phyloP scores from a whole-genome alignment of 805 yeast genomes.

The Ogataea haglerorum region DNA sequence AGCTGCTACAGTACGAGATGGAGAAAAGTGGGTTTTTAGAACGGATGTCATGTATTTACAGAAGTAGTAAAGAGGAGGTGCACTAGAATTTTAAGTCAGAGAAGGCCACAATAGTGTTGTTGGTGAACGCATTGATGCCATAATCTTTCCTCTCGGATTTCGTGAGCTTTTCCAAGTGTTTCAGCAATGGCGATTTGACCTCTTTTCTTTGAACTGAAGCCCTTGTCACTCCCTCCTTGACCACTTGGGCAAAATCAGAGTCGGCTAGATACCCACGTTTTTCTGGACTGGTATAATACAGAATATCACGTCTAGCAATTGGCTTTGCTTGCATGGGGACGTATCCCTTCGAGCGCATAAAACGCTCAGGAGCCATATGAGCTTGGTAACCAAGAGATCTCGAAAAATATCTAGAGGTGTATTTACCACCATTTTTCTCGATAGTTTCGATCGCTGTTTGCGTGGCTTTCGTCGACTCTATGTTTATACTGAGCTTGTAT shows the following conservation, averaged over 20 bases:
- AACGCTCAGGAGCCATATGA: conserved; percentile 71
- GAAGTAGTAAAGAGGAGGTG: not conserved
- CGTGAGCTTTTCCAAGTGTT: conserved; percentile 20
- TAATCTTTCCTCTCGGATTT: conserved; percentile 5
- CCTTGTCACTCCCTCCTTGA: conserved; percentile 21
- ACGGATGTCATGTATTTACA: conserved; percentile 58
- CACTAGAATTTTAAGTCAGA: conserved; percentile 22
- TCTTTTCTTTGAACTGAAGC: conserved; percentile 5
- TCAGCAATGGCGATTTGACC: conserved; percentile 22
- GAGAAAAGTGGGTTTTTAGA: conserved; percentile 61
- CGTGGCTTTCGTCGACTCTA: conserved; percentile 84
- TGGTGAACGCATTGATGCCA: conserved; percentile 22
- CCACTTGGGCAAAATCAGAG: conserved; percentile 36
- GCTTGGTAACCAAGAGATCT: conserved; percentile 63
- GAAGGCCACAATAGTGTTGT: conserved; percentile 24
- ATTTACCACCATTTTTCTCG: conserved; percentile 69
- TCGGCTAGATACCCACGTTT: conserved; percentile 68
- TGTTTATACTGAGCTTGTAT: conserved; percentile 58
- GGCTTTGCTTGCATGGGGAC: conserved; percentile 87
- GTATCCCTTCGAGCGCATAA: conserved; percentile 66
- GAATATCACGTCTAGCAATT: conserved; percentile 72
- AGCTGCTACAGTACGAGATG: conserved; percentile 47
- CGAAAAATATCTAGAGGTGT: conserved; percentile 68
- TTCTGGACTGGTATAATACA: conserved; percentile 66
- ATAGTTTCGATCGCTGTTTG: conserved; percentile 67